phyloP scores from a whole-genome alignment of 306 rosid genomes.

The Casuarina equisetifolia region DNA sequence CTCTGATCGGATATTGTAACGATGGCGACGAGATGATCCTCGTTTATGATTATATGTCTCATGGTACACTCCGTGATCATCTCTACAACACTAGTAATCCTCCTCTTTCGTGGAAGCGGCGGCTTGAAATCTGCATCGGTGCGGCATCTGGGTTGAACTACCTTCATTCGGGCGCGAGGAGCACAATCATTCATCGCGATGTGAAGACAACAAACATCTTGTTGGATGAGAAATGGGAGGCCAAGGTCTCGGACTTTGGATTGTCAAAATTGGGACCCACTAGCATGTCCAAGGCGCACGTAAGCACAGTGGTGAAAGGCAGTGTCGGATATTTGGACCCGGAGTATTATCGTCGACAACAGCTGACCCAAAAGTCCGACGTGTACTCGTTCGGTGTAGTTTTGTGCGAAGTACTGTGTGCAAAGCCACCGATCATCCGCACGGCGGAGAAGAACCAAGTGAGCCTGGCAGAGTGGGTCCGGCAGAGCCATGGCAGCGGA shows the following conservation, averaged over 20 bases:
- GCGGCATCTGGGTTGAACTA: not conserved
- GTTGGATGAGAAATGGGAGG: not conserved
- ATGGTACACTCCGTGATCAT: not conserved
- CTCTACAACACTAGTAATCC: not conserved
- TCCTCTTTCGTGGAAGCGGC: not conserved
- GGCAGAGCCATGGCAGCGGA: not conserved
- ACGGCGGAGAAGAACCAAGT: not conserved
- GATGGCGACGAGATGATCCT: constrained; percentile 3
- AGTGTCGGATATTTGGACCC: not conserved
- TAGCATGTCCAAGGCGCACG: not conserved
- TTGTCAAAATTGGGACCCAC: not conserved
- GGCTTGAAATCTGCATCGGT: not conserved
- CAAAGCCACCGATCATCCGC: not conserved
- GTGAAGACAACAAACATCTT: not conserved
- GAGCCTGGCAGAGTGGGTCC: not conserved
- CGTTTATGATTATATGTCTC: not conserved
- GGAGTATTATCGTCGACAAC: not conserved
- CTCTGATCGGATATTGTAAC: not conserved
- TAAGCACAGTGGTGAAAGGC: not conserved
- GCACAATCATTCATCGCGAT: not conserved
- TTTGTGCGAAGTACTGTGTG: constrained; percentile 1
- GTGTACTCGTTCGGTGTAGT: not conserved
- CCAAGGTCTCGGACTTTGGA: not conserved
- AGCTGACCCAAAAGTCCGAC: not conserved
- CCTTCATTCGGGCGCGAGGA: not conserved